Evolutionary conservation across 257 asterid genomes (phyloP).

Genomic region (Fraxinus excelsior): DNA sequence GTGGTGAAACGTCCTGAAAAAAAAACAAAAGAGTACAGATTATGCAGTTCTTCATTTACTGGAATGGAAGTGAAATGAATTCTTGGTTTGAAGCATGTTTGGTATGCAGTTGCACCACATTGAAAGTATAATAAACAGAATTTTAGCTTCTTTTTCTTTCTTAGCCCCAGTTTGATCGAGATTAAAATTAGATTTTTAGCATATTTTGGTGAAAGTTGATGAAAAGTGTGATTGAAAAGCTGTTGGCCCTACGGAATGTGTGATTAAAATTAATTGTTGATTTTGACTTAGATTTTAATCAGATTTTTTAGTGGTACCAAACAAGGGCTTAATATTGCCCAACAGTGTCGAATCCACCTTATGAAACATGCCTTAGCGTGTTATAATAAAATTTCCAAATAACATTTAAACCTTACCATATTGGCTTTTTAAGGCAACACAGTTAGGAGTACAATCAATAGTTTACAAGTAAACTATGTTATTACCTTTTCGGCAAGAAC

Average conservation of each 20-base stretch:
- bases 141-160: background rate
- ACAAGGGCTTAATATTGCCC: background rate
- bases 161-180: too few relatives aligned
- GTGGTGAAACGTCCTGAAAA: conserved; percentile 43
- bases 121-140: background rate
- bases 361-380: background rate
- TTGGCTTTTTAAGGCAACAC: background rate
- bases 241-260: too few relatives aligned
- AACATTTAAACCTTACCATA: background rate
- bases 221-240: too few relatives aligned
- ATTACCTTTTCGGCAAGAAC: conserved; percentile 25
- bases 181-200: too few relatives aligned
- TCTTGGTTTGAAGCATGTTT: background rate
- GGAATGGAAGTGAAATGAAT: background rate
- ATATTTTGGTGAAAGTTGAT: too few relatives aligned
- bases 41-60: background rate
- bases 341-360: background rate
- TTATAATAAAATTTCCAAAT: background rate
- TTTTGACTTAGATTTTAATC: too few relatives aligned
- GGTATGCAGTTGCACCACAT: background rate
- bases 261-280: too few relatives aligned
- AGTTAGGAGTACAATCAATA: background rate
- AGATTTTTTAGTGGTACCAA: too few relatives aligned
- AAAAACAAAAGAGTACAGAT: conserved; percentile 6
- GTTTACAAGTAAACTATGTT: background rate